Conservation (phyloP, 2,329 filamentous ascomycete genomes). For the Pseudogymnoascus sp. region DNA sequence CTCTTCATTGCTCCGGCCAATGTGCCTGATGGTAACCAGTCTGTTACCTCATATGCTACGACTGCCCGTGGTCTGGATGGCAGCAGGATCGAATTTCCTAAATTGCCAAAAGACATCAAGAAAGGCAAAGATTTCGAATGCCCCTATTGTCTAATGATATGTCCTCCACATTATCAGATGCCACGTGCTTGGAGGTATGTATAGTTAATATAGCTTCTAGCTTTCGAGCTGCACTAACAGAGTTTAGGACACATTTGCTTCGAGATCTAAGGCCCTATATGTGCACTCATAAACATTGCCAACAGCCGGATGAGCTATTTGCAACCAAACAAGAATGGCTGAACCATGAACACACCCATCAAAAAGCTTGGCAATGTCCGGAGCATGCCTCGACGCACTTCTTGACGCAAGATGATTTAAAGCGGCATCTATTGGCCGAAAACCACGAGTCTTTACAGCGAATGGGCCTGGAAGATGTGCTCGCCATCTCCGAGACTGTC, state of each 20-base stretch:
- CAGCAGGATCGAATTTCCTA: not conserved
- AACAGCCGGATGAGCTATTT: not conserved
- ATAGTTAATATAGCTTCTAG: not conserved
- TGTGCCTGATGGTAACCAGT: not conserved
- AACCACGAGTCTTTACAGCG: not conserved
- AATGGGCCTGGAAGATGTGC: not conserved
- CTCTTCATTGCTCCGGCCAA: not conserved
- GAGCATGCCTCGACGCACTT: not conserved
- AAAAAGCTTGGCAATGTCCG: not conserved
- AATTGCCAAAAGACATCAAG: not conserved
- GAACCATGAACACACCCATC: not conserved
- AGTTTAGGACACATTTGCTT: not conserved
- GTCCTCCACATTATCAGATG: not conserved
- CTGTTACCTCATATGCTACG: not conserved
- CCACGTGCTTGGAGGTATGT: conserved; percentile 1
- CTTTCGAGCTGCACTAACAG: not conserved
- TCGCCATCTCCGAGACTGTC: not conserved
- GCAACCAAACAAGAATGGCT: conserved; percentile 1
- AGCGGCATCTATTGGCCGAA: not conserved
- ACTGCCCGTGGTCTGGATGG: not conserved
- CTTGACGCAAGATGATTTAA: not conserved
- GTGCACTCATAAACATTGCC: not conserved
- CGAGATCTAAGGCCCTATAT: not conserved
- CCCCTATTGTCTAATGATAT: conserved; percentile 9
- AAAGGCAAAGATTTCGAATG: conserved; percentile 10